Base-by-base conservation (phyloP, 345 rosid species). In the Eutrema heterophyllum region DNA sequence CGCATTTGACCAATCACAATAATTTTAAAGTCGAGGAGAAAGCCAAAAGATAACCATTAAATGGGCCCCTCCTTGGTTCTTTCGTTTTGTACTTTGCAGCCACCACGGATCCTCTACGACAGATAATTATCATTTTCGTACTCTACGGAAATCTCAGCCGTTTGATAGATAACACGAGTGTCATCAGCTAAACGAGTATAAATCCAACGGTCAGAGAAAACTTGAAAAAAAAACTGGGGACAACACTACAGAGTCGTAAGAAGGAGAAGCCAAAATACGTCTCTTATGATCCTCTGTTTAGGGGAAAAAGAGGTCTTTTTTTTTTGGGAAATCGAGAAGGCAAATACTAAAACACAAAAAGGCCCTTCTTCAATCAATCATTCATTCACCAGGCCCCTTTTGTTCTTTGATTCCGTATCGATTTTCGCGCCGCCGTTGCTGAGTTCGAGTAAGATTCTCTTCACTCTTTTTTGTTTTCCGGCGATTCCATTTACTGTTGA, bases 371-470 rank as follows among this genome's bases (percentile, higher is more conserved):
- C 14, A 14, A 8, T 48, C 66, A 45, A 6, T 60, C 68, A 29
- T 70, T 61, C 36, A 41, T 6, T 68, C 63, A 69, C 16, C 18
- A 51, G 46, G 15, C 36, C 48, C 35, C 35, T 51, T 38, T 29
- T 46, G n/a, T 30, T 64, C 12, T 24, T 14, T 59, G 61, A 16
- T 39, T 29, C 43, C 41, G 32, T 61, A 29, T 50, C 44, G 40
- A n/a, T 26, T 49, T 38, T 35, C 15, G 67, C 27, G 68, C 68
- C 30, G 59, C 62, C 44, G 63, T 26, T 46, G 12, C 70, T 52
- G 45, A 52, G 45, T 54, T 55, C 51, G 15, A 58, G 78, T 74
- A 74, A 49, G 78, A 67, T 67, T 67, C 54, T 65, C 64, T 41
- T 16, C 35, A 2, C 33, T 21, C 21, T 39, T 46, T 8, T 1